These are phyloP conservation scores for Malassezia furfur DNA, from an alignment of 1,284 basidiomycete genomes.

Conservation along the genomic window DNA sequence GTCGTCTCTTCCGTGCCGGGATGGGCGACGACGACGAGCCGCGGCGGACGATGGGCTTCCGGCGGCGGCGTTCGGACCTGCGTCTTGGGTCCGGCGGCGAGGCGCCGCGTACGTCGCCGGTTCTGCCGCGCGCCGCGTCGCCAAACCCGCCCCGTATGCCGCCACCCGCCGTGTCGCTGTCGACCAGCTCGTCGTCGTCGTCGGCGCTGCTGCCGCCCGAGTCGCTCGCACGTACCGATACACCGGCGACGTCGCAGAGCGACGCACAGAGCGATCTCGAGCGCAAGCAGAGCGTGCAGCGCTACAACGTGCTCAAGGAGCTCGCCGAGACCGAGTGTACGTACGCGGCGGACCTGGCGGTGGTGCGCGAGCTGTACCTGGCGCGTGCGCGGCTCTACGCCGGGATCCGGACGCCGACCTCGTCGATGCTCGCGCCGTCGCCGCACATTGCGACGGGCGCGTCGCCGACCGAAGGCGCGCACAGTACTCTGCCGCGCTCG, in stretches of 20 bases:
- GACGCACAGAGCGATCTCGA: background rate
- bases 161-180: background rate
- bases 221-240: background rate
- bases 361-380: slow-evolving; percentile 69
- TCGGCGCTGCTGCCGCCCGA: background rate
- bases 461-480: background rate
- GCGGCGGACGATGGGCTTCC: background rate
- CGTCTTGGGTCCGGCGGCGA: background rate
- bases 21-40: background rate
- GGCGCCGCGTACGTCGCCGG: background rate
- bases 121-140: background rate
- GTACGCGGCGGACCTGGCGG: slow-evolving; percentile 75
- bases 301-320: slow-evolving; percentile 72
- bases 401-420: slow-evolving; percentile 19
- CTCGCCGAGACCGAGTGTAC: slow-evolving; percentile 61
- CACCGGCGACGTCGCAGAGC: background rate
- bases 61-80: background rate
- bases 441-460: background rate
- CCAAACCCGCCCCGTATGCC: background rate
- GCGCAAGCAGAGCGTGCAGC: slow-evolving; percentile 56
- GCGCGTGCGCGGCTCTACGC: slow-evolving; percentile 43
- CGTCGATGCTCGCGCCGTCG: background rate
- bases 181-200: background rate
- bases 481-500: background rate
- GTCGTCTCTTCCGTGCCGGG: slow-evolving; percentile 9